Base-by-base conservation (phyloP, 2,329 filamentous ascomycete species). In the Colletotrichum orbiculare region DNA sequence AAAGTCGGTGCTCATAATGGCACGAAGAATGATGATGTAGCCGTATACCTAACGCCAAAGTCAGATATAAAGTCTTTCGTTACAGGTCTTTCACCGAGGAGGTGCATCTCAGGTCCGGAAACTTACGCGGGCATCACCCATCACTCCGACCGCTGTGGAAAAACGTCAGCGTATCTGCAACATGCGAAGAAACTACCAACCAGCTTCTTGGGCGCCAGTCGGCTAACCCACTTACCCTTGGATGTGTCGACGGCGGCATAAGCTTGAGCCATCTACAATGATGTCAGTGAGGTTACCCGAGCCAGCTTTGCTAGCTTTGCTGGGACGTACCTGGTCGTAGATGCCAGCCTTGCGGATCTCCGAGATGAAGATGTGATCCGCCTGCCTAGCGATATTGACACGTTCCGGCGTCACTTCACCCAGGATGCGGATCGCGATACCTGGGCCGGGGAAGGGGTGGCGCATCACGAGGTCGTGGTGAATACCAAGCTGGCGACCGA, bases 401-500 rank as follows among this genome's bases (percentile, higher is more conserved):
- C 91, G 87, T 74, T 94, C 91, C 2, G 83, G 85, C 1, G 92
- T 97, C 12, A 97, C 89, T 71, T 96, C 94, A 41, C 94, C 94
- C 1, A 97, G 82, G 66, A 97, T 90, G 57, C 92, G 86, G 70
- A 96, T 91, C 12, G 87, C 93, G 66, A 96, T 88, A 55, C 79
- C 85, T 0, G 82, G 90, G 45, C 91, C 91, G 0, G 90, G 90
- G 54, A 93, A 94, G 33, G 91, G 91, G 73, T 94, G 91, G 38
- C 92, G 83, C 87, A 89, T 91, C 59, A 95, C 89, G 8, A 95
- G 74, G 37, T 74, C 71, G 39, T 73, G 70, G 58, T 77, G 70
- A 39, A 79, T 74, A 4, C 70, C 68, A 4, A 79, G 66, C 49
- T 76, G 69, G 2, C 72, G 70, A 11, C 74, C 75, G 35, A 78